A percentile compares a stretch with the other conserved stretches of the same genome.
Conservation (phyloP, 78 protist genomes). For the Salpingoeca rosetta region DNA sequence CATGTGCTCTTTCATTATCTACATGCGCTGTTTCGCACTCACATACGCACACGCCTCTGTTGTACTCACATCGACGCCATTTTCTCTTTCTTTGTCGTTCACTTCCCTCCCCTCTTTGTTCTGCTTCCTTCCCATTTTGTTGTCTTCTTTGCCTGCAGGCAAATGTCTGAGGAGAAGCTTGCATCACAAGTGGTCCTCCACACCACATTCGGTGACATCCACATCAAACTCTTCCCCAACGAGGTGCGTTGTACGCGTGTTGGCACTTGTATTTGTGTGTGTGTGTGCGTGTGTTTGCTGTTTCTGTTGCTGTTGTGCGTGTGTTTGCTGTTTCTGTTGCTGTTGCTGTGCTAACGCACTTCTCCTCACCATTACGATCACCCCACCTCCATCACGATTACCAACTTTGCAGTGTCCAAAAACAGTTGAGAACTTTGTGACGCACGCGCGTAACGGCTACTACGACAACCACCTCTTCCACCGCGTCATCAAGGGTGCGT, state of each 20-base stretch:
- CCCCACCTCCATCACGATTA: too few relatives aligned
- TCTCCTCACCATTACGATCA: too few relatives aligned
- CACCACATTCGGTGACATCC: conserved; percentile 79
- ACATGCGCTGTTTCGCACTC: too few relatives aligned
- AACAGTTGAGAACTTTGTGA: conserved; percentile 89
- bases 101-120: neutral
- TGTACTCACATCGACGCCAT: too few relatives aligned
- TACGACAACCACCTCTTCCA: conserved; percentile 68
- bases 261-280: neutral
- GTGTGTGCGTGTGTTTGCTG: neutral
- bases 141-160: conserved; percentile 1
- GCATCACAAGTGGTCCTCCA: conserved; percentile 67
- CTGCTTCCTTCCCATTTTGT: neutral
- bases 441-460: conserved; percentile 76
- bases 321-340: neutral
- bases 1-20: too few relatives aligned
- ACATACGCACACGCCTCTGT: too few relatives aligned
- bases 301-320: neutral
- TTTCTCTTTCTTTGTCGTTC: neutral
- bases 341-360: too few relatives aligned
- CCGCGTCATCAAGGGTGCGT: conserved; percentile 84
- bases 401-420: conserved; percentile 82
- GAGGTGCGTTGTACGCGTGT: conserved; percentile 23
- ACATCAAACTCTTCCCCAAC: conserved; percentile 69
- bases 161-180: too few relatives aligned